Percentiles rank a stretch among this genome's conserved stretches.
Conservation (phyloP, 2,329 filamentous ascomycete genomes). For the Monosporascus sp. region DNA sequence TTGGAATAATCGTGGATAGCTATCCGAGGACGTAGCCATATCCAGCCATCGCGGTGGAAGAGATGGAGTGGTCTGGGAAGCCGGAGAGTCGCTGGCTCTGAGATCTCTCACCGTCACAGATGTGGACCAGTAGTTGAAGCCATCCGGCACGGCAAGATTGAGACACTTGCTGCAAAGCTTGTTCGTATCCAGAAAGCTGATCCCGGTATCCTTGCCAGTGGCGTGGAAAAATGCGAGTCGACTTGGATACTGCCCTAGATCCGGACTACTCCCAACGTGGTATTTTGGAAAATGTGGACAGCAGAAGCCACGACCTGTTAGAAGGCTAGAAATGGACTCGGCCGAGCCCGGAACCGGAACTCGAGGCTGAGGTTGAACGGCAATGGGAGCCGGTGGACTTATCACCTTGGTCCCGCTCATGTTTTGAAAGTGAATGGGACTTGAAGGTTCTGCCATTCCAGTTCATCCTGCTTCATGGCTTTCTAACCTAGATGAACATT, state of each 20-base stretch:
- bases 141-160: not conserved
- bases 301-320: not conserved
- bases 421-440: no score
- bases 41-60: not conserved
- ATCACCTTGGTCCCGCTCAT: no score
- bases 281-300: constrained; percentile 5
- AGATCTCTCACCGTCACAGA: not conserved
- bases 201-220: not conserved
- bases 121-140: constrained; percentile 4
- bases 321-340: not conserved
- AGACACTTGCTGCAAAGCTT: constrained; percentile 3
- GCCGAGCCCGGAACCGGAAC: constrained; percentile 7
- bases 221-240: constrained; percentile 4
- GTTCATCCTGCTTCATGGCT: no score
- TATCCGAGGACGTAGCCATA: not conserved
- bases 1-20: not conserved
- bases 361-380: no score
- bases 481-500: no score
- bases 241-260: not conserved
- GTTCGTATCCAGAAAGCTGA: constrained; percentile 3
- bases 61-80: not conserved
- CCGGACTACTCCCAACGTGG: not conserved
- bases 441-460: no score
- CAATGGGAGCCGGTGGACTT: no score
- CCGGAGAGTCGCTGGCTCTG: not conserved